phyloP scores from a whole-genome alignment of 169 alveolate species.

The Prorocentrum cordatum region DNA sequence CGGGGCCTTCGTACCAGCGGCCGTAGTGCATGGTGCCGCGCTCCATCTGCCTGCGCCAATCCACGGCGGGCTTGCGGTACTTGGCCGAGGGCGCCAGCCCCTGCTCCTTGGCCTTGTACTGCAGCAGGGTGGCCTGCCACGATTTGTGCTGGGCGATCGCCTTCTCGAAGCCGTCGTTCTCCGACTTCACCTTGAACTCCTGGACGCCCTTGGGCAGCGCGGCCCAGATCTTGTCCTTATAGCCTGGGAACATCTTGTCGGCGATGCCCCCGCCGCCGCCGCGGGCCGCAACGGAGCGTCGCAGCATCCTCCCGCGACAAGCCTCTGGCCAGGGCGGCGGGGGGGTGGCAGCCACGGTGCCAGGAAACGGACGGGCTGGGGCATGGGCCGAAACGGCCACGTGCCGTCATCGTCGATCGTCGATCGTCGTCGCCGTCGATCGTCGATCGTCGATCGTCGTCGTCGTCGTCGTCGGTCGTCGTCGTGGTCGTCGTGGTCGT shows the following conservation, averaged over 20 bases:
- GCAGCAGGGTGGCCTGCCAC: not conserved
- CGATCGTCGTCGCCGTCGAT: too few species aligned
- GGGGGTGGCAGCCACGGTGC: too few species aligned
- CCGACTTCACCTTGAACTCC: slow-evolving; percentile 22
- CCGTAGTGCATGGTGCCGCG: slow-evolving; percentile 68
- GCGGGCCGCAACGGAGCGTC: too few species aligned
- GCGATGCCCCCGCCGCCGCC: slow-evolving; percentile 67
- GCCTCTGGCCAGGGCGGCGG: too few species aligned
- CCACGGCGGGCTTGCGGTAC: slow-evolving; percentile 60
- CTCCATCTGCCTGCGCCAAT: slow-evolving; percentile 68
- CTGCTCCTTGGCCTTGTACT: not conserved
- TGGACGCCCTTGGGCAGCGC: slow-evolving; percentile 31
- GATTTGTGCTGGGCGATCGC: slow-evolving; percentile 22
- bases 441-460: too few species aligned
- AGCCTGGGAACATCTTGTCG: slow-evolving; percentile 67
- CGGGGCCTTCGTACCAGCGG: slow-evolving; percentile 67
- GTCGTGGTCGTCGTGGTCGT: too few species aligned
- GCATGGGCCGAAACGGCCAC: too few species aligned
- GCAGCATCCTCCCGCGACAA: too few species aligned
- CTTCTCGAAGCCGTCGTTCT: slow-evolving; percentile 18
- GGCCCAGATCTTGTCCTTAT: slow-evolving; percentile 56
- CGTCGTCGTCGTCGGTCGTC: too few species aligned
- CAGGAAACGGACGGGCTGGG: too few species aligned
- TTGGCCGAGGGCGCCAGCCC: slow-evolving; percentile 32
- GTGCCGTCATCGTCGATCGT: too few species aligned